Percentiles rank a stretch among this genome's conserved stretches.
These are phyloP conservation scores for Physaria fendleri DNA, from an alignment of 345 rosid species.

Conservation along the genomic window DNA sequence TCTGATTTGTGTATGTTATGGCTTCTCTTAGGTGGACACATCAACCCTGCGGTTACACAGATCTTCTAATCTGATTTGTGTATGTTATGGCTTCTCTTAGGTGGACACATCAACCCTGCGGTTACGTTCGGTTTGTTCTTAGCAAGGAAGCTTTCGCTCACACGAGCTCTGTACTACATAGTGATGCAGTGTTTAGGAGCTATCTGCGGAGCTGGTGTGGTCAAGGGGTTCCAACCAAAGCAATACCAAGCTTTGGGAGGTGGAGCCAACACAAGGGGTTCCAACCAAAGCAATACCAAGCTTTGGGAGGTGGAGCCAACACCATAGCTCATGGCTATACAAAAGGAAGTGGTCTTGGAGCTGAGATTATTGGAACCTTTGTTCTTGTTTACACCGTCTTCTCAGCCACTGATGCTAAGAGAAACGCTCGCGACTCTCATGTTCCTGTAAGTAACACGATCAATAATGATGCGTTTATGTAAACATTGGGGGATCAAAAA, in stretches of 20 bases:
- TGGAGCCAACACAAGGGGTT: conserved; percentile 48
- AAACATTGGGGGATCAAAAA: background rate
- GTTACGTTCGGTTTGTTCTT: conserved; percentile 35
- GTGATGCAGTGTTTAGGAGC: conserved; percentile 45
- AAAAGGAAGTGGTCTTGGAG: conserved; percentile 44
- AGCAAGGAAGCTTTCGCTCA: conserved; percentile 34
- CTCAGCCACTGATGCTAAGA: conserved; percentile 48
- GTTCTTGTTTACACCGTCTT: conserved; percentile 44
- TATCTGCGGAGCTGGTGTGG: conserved; percentile 48
- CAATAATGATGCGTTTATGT: background rate
- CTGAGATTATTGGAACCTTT: conserved; percentile 44
- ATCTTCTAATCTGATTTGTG: conserved; percentile 5
- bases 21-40: conserved; percentile 37
- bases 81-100: conserved; percentile 9
- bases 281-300: conserved; percentile 31
- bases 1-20: conserved; percentile 1
- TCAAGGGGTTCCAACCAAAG: conserved; percentile 38
- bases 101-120: conserved; percentile 47
- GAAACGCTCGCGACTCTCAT: conserved; percentile 53
- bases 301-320: conserved; percentile 46
- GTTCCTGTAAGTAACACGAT: conserved; percentile 36
- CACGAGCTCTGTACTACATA: conserved; percentile 36
- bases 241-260: conserved; percentile 36
- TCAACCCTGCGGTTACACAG: conserved; percentile 42
- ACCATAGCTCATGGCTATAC: conserved; percentile 40